phyloP scores from a whole-genome alignment of 2,329 filamentous ascomycete genomes.

The Curvularia sp. region DNA sequence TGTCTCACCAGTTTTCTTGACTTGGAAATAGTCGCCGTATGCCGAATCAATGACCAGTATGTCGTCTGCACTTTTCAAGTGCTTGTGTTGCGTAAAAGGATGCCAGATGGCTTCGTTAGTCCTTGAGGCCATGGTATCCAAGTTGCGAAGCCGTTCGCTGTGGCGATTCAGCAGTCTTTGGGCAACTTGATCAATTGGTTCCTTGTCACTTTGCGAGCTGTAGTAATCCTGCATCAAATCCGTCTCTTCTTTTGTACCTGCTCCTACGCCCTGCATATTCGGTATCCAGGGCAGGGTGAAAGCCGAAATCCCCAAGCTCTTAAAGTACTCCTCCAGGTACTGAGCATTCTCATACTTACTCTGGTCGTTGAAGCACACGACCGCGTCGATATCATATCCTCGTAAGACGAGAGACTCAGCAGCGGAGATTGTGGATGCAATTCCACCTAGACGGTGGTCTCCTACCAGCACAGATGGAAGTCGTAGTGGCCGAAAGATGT shows the following conservation, averaged over 20 bases:
- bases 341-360: conserved; percentile 70
- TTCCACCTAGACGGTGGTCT: conserved; percentile 78
- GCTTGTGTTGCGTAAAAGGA: conserved; percentile 82
- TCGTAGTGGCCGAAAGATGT: conserved; percentile 77
- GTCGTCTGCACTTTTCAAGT: conserved; percentile 63
- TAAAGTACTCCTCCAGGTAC: conserved; percentile 74
- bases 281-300: conserved; percentile 68
- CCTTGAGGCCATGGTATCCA: conserved; percentile 67
- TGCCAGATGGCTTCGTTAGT: conserved; percentile 75
- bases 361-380: conserved; percentile 72
- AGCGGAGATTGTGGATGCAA: conserved; percentile 79
- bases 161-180: conserved; percentile 63
- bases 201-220: conserved; percentile 46
- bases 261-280: conserved; percentile 34
- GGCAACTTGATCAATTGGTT: conserved; percentile 56
- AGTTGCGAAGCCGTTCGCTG: conserved; percentile 60
- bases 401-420: conserved; percentile 79
- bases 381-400: conserved; percentile 75
- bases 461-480: conserved; percentile 76
- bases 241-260: conserved; percentile 55
- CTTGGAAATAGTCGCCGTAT: conserved; percentile 79
- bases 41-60: conserved; percentile 83
- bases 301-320: conserved; percentile 62
- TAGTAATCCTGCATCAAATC: conserved; percentile 72
- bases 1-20: conserved; percentile 48